phyloP scores from a whole-genome alignment of 352 stramenopile genomes.

The Pythium insidiosum region DNA sequence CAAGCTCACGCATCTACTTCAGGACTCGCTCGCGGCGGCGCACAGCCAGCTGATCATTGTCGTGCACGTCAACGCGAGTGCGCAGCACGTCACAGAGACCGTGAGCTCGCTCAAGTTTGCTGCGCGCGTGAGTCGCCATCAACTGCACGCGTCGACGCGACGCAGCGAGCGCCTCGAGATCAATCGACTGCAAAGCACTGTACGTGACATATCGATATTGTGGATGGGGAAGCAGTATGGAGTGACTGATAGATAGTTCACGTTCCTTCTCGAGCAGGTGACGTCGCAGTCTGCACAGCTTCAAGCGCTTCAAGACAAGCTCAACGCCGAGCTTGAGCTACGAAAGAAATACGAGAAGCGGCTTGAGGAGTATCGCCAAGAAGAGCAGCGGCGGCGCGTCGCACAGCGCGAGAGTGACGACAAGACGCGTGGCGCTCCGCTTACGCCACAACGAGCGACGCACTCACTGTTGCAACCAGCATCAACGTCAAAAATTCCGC shows the following conservation, averaged over 20 bases:
- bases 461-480: not conserved
- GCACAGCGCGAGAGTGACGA: no score
- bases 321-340: conserved; percentile 48
- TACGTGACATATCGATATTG: no score
- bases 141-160: conserved; percentile 25
- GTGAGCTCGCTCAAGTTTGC: conserved; percentile 80
- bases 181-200: conserved; percentile 45
- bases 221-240: no score
- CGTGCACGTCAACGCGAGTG: conserved; percentile 50
- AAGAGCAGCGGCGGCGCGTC: conserved; percentile 35
- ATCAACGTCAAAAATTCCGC: not conserved
- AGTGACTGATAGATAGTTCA: no score
- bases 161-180: conserved; percentile 58
- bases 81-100: conserved; percentile 48
- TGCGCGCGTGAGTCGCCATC: conserved; percentile 36
- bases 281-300: conserved; percentile 52
- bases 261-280: conserved; percentile 35
- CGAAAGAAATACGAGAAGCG: conserved; percentile 73
- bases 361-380: conserved; percentile 62
- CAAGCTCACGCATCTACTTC: conserved; percentile 80
- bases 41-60: conserved; percentile 45
- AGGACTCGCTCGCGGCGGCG: conserved; percentile 48
- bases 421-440: no score
- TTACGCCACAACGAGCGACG: conserved; percentile 4
- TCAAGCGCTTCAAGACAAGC: conserved; percentile 60